A percentile compares a stretch with the other conserved stretches of the same genome.
Conservation (phyloP, 179 eudicot genomes). For the Heliamphora pulchella region DNA sequence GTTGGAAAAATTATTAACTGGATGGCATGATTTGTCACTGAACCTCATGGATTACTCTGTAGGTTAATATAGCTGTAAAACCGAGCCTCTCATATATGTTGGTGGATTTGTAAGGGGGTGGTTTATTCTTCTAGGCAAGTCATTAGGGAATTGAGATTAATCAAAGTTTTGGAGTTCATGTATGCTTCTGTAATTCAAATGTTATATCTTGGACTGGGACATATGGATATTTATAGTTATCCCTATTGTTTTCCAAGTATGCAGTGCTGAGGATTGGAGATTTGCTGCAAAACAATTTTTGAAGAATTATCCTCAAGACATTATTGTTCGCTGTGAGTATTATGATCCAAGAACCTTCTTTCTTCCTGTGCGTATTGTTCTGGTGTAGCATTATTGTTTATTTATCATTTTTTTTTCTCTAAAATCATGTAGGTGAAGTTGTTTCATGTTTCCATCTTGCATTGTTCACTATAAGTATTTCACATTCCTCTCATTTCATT, state of each 20-base stretch:
- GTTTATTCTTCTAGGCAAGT: background rate
- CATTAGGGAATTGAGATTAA: background rate
- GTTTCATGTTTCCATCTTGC: background rate
- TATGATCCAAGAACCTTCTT: background rate
- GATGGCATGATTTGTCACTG: background rate
- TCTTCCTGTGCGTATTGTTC: background rate
- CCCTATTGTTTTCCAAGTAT: background rate
- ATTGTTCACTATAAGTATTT: background rate
- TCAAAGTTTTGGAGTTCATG: background rate
- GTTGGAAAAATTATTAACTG: background rate
- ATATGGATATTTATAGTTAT: background rate
- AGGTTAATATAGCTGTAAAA: background rate
- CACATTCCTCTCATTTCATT: background rate
- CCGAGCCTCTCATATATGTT: background rate
- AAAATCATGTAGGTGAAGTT: too few species aligned
- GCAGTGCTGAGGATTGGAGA: constrained; percentile 84
- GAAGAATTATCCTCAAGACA: constrained; percentile 62
- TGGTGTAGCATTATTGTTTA: too few species aligned
- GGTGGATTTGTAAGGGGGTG: background rate
- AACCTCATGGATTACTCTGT: background rate
- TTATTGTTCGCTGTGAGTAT: constrained; percentile 73
- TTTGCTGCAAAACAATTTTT: constrained; percentile 80
- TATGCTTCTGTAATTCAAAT: background rate
- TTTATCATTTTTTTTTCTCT: background rate
- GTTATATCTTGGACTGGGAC: background rate